Evolutionary conservation across 305 asterid genomes (phyloP), one percentile per base, ranked within the genome.

Genomic region (Solanum aculeatissimum): DNA sequence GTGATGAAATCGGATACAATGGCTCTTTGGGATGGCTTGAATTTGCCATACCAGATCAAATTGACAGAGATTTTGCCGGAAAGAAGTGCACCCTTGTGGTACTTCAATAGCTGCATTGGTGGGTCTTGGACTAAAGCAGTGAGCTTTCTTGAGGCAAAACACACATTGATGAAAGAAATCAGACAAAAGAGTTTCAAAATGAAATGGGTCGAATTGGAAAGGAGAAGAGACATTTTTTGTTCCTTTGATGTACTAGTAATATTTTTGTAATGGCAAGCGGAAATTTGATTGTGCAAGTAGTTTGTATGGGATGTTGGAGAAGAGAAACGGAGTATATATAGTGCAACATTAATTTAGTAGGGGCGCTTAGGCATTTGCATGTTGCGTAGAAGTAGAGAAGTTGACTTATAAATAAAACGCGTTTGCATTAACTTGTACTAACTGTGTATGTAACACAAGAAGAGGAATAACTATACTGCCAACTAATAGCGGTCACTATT

Each of bases 211-310:
- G 47, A 66, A 32, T 66, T 32, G 23, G 45, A 35, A 65, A 5
- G 16, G 35, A 57, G 32, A 47, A 62, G 53, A 49, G 85, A 79
- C 90, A 88, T 88, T 9, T 9, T 69, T 29, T 51, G 55, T 6
- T n/a, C 11, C 70, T 7, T 29, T 14, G 7, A 42, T 49, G 15
- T 12, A 15, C 4, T 55, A 15, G 13, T 57, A 9, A n/a, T n/a
- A n/a, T n/a, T n/a, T n/a, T n/a, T n/a, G n/a, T n/a, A n/a, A n/a
- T n/a, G n/a, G n/a, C n/a, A n/a, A n/a, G n/a, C n/a, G 74, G 74
- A 29, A 66, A 9, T 57, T 57, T 57, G 51, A n/a, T 54, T n/a
- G 53, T 38, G 4, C 1, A 19, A 5, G 18, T 71, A 71, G 55
- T 42, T n/a, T 3, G 54, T 32, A 42, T 70, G 35, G 40, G 32